Base-by-base conservation (phyloP, 2,329 filamentous ascomycete species). In the Calonectria naviculata region DNA sequence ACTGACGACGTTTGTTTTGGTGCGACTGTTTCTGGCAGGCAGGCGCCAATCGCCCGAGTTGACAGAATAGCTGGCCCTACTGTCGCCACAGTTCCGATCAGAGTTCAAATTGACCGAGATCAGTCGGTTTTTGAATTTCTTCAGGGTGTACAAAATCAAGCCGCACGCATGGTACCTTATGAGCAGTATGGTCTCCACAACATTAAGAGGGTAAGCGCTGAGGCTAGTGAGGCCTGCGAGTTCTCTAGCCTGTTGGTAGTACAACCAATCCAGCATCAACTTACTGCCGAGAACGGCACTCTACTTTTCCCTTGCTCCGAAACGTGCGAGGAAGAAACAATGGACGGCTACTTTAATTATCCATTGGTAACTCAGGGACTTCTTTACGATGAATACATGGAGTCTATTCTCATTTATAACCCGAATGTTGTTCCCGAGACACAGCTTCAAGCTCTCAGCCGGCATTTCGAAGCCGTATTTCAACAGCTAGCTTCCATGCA, bases 1-100 rank as follows among this genome's bases (percentile, higher is more conserved):
- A 71, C 64, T 0, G 47, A 81, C 2, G 84, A 87, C 63, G 79
- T 86, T 12, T 76, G 84, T 10, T 86, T 87, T 60, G 86, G 85
- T 1, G 80, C 82, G 64, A 86, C 84, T 0, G 75, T 86, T 2
- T 84, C 84, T 5, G 85, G 86, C 8, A 81, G 85, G 26, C 74
- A 75, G 5, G 72, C 68, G 1, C 64, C 76, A 0, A 64, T 81
- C 1, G 12, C 47, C 2, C 76, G 70, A 12, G 69, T 77, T n/a
- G 76, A 80, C 7, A 29, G 38, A 0, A 72, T 80, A 24, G 28
- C 47, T 6, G 78, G 71, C 0, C 78, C 79, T 12, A 75, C 84
- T 71, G 83, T 86, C 56, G 81, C 76, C 12, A 78, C 76, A 0
- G 68, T 80, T 0, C 79, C 78, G 5, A 34, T 79, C 3, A 66